Percentiles rank a stretch among this genome's conserved stretches.
Evolutionary conservation across 2,329 filamentous ascomycete species (phyloP).

Genomic region (Sclerotinia minor): DNA sequence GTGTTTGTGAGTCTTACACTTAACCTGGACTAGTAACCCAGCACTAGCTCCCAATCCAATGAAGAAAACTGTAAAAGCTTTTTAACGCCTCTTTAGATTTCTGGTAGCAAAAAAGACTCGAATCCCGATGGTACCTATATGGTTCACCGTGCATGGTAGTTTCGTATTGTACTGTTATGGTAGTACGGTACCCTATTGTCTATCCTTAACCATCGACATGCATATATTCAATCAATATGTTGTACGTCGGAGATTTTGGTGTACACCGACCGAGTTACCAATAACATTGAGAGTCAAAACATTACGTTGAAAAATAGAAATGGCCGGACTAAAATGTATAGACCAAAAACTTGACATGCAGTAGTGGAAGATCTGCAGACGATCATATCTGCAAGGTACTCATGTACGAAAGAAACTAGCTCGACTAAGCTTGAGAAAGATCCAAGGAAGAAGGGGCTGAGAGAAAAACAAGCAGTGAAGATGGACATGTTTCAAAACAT

Average conservation of each 20-base stretch:
- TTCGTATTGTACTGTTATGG: background rate
- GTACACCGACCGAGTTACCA: background rate
- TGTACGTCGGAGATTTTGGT: constrained; percentile 5
- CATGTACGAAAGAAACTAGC: background rate
- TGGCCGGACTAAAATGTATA: background rate
- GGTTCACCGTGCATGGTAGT: background rate
- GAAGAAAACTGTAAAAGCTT: background rate
- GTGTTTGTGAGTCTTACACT: background rate
- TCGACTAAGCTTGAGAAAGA: background rate
- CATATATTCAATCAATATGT: background rate
- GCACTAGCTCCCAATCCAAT: background rate
- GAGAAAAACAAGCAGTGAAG: background rate
- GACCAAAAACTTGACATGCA: background rate
- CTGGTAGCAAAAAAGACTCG: background rate
- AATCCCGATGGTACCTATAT: background rate
- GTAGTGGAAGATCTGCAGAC: background rate
- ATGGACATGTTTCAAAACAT: background rate
- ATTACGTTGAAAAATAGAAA: background rate
- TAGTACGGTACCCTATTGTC: background rate
- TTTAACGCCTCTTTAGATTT: background rate
- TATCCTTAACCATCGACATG: background rate
- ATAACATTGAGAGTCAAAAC: background rate
- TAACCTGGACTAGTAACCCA: background rate
- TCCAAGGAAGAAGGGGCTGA: background rate
- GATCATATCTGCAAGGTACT: background rate